phyloP scores from a whole-genome alignment of 345 rosid species.

The Gynandropsis gynandra region DNA sequence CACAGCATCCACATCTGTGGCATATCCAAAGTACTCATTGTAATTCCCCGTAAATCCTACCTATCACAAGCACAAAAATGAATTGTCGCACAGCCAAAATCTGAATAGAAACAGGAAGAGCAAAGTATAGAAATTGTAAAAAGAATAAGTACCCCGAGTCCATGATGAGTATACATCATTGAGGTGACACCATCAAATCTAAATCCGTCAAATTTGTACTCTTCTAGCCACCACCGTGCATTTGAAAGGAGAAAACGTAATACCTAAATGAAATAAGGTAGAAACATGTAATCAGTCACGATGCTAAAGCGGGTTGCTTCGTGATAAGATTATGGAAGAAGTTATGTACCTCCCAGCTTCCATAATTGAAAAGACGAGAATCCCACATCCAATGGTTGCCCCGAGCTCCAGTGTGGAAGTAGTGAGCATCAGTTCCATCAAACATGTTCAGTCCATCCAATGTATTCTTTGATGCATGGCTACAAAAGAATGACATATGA shows the following conservation, averaged over 20 bases:
- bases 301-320: constrained; percentile 6
- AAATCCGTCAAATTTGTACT: constrained; percentile 90
- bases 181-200: constrained; percentile 99
- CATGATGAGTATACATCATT: constrained; percentile 99
- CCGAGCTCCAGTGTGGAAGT: constrained; percentile 81
- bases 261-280: constrained; percentile 39
- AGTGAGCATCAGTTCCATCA: constrained; percentile 91
- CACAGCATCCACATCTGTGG: constrained; percentile 91
- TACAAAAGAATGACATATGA: constrained; percentile 19
- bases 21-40: constrained; percentile 81
- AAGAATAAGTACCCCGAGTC: constrained; percentile 53
- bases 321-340: constrained; percentile 16
- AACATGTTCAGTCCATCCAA: constrained; percentile 97
- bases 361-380: constrained; percentile 94
- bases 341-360: constrained; percentile 92
- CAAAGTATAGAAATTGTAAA: constrained; percentile 2
- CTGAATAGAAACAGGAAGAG: constrained; percentile 8
- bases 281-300: constrained; percentile 16
- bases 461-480: constrained; percentile 88
- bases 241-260: constrained; percentile 84
- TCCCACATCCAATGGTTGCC: constrained; percentile 99
- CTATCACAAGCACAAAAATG: constrained; percentile 29
- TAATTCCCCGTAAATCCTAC: constrained; percentile 87
- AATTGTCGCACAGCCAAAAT: constrained; percentile 7
- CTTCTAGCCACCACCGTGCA: constrained; percentile 99